Percentiles rank a stretch among this genome's conserved stretches.
These are phyloP conservation scores for Suhomyces faveliae DNA, from an alignment of 805 yeast genomes.

Conservation along the genomic window DNA sequence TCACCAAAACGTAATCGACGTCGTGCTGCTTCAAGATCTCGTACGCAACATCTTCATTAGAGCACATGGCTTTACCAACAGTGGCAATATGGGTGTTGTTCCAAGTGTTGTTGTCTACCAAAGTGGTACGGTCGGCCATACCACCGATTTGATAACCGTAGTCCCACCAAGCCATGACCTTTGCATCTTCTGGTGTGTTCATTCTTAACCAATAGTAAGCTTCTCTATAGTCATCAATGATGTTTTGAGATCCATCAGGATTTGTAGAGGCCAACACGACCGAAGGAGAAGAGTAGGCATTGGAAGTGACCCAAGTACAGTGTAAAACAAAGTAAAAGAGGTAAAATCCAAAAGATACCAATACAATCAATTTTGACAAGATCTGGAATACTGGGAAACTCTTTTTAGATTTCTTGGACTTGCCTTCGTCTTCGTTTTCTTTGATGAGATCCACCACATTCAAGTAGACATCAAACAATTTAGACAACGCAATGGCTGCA, in stretches of 20 bases:
- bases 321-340: conserved; percentile 82
- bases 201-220: conserved; percentile 98
- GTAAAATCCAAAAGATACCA: conserved; percentile 69
- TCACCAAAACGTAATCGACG: conserved; percentile 89
- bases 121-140: conserved; percentile 98
- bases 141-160: conserved; percentile 99
- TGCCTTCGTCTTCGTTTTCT: conserved; percentile 11
- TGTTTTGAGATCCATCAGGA: conserved; percentile 79
- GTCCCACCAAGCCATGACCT: conserved; percentile 99
- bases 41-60: conserved; percentile 83
- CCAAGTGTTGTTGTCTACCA: conserved; percentile 99
- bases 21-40: conserved; percentile 86
- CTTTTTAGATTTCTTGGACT: conserved; percentile 11
- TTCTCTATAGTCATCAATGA: conserved; percentile 97
- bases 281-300: conserved; percentile 95
- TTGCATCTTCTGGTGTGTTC: conserved; percentile 96
- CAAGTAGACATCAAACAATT: conserved; percentile 77
- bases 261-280: conserved; percentile 84
- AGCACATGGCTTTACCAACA: conserved; percentile 97
- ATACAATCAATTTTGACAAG: conserved; percentile 60
- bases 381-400: conserved; percentile 32
- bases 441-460: conserved; percentile 51
- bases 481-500: conserved; percentile 85
- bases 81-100: conserved; percentile 99
- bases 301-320: conserved; percentile 96